Evolutionary conservation across 768 basidiomycete genomes (phyloP), one percentile per base, ranked within the genome.

Genomic region (Leccinellum luteum): DNA sequence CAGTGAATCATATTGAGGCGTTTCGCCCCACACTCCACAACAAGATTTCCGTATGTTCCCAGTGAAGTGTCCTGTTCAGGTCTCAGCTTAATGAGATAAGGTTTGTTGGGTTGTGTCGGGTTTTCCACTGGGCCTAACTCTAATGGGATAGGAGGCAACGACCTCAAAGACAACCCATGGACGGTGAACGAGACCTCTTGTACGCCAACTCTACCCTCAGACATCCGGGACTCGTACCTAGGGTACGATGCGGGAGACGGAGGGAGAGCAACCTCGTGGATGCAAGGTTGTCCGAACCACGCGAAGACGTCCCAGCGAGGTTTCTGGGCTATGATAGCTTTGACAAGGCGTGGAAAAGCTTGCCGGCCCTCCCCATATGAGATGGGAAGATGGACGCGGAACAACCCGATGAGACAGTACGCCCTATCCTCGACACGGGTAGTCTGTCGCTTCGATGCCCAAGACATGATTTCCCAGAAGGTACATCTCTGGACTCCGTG

Each of bases 391-490:
- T 47, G 56, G 19, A 68, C 48, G 8, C 45, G 35, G 13, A 69
- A 63, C 2, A 70, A 12, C 1, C 64, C 64, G 10, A 66, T 19
- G 12, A 69, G 57, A 27, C 52, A 64, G 49, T 68, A 69, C 2
- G 66, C 64, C 13, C 31, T 53, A 27, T 69, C 69, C n/a, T 70
- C 66, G 9, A 52, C 19, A n/a, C 48, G 57, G 25, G 58, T 67
- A 8, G 69, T 69, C 23, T 51, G 50, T 47, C 69, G 54, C 31
- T 32, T 55, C 27, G 68, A 63, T 6, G 64, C 66, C 66, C 68
- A 69, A 19, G 28, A 48, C 47, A 69, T 60, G 34, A 48, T 59
- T 27, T 65, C 56, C 31, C 51, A 54, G 45, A 59, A 34, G 1
- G 34, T 41, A 38, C 41, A n/a, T 14, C 56, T 48, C 14, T 35